phyloP scores from a whole-genome alignment of 768 basidiomycete species.

The Mycena vitilis region DNA sequence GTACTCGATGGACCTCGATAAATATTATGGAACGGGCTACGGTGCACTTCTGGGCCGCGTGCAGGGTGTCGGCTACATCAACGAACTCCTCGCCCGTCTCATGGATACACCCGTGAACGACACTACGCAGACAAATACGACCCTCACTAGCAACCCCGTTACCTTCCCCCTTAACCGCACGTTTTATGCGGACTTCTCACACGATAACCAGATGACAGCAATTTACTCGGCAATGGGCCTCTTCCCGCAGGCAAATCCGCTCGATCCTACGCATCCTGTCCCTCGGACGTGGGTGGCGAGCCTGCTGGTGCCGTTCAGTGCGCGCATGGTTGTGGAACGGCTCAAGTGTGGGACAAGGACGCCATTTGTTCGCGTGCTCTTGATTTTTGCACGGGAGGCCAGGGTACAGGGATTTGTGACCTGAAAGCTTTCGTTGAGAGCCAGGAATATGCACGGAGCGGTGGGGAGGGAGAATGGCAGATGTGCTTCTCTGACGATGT shows the following conservation, averaged over 20 bases:
- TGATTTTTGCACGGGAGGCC: constrained; percentile 59
- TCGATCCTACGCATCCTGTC: constrained; percentile 39
- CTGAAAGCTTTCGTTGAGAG: constrained; percentile 75
- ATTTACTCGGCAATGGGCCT: constrained; percentile 75
- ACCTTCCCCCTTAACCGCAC: constrained; percentile 81
- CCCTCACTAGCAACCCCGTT: constrained; percentile 66
- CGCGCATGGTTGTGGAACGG: constrained; percentile 78
- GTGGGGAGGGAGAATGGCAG: constrained; percentile 80
- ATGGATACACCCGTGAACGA: constrained; percentile 72
- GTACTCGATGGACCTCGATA: constrained; percentile 77
- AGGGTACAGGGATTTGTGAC: constrained; percentile 51
- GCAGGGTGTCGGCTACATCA: constrained; percentile 89
- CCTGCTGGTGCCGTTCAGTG: constrained; percentile 79
- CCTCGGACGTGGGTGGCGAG: constrained; percentile 65
- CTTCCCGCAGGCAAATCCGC: constrained; percentile 50
- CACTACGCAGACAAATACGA: constrained; percentile 80
- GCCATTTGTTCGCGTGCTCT: constrained; percentile 76
- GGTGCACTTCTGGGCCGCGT: constrained; percentile 78
- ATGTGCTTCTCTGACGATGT: constrained; percentile 59
- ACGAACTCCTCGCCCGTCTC: constrained; percentile 86
- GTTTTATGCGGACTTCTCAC: constrained; percentile 84
- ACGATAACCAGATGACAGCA: constrained; percentile 87
- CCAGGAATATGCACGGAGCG: constrained; percentile 73
- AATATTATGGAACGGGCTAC: constrained; percentile 82
- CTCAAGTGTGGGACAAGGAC: constrained; percentile 57